A percentile compares a stretch with the other conserved stretches of the same genome.
phyloP scores from a whole-genome alignment of 2,329 filamentous ascomycete genomes.

The Aspergillus aculeatus region DNA sequence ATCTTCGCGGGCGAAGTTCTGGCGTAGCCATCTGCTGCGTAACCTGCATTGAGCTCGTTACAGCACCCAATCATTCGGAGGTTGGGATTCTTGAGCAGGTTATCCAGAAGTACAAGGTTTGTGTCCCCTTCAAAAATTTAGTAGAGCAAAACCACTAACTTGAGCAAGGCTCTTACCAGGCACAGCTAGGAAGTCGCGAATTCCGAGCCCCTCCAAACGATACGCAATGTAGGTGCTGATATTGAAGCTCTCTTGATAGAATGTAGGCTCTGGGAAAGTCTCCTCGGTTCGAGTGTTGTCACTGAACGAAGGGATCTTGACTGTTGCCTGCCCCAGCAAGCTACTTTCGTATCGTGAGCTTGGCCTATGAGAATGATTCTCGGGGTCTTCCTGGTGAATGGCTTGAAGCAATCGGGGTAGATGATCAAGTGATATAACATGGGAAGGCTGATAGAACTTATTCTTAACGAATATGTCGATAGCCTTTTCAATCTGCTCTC shows the following conservation, averaged over 20 bases:
- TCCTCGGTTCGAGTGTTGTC: not conserved
- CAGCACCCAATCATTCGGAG: constrained; percentile 14
- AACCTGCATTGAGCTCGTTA: constrained; percentile 18
- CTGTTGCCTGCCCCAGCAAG: constrained; percentile 2
- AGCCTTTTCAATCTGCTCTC: constrained; percentile 7
- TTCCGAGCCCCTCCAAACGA: constrained; percentile 11
- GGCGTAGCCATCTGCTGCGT: constrained; percentile 19
- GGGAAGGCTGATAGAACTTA: not conserved
- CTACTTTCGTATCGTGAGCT: not conserved
- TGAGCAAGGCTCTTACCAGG: constrained; percentile 1
- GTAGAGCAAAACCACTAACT: not conserved
- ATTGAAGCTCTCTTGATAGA: constrained; percentile 5
- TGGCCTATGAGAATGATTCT: not conserved
- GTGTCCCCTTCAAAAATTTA: constrained; percentile 1
- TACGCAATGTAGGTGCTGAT: constrained; percentile 8
- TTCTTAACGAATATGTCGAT: not conserved
- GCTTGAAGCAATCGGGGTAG: not conserved
- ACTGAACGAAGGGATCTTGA: not conserved
- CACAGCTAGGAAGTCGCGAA: constrained; percentile 12
- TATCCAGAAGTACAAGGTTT: constrained; percentile 8
- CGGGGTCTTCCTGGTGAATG: not conserved
- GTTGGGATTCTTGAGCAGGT: constrained; percentile 1
- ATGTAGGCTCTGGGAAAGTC: not conserved
- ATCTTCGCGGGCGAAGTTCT: constrained; percentile 4
- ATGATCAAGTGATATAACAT: not conserved